These are phyloP conservation scores for Zostera marina DNA, from an alignment of 116 monocot genomes.

Conservation along the genomic window DNA sequence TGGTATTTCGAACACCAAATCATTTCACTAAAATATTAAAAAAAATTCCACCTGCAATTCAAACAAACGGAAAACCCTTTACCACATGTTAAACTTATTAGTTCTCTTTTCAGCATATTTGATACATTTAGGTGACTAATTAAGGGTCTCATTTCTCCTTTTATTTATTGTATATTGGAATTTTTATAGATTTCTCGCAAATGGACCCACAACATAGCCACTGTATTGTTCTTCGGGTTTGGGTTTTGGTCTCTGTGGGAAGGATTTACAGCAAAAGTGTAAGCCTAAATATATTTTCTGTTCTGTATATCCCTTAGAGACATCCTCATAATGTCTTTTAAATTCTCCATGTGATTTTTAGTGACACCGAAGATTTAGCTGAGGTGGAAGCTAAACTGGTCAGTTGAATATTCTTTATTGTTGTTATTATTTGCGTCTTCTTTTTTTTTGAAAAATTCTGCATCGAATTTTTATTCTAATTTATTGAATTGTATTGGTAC, in stretches of 20 bases:
- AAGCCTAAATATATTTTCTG: constrained; percentile 1
- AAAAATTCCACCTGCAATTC: too few species aligned
- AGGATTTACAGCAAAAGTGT: constrained; percentile 70
- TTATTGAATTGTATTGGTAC: constrained; percentile 7
- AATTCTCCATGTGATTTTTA: constrained; percentile 10
- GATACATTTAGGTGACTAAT: not conserved
- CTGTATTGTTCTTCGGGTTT: constrained; percentile 73
- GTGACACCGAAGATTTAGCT: constrained; percentile 74
- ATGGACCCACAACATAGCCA: constrained; percentile 78
- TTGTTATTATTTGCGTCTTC: not conserved
- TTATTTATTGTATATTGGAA: not conserved
- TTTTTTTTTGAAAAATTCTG: too few species aligned
- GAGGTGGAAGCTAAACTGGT: constrained; percentile 93
- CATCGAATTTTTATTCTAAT: not conserved
- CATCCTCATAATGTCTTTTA: not conserved
- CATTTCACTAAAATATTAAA: too few species aligned
- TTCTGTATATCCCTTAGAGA: not conserved
- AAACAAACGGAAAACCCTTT: too few species aligned
- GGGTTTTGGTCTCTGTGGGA: constrained; percentile 95
- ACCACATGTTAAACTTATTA: not conserved
- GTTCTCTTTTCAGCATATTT: not conserved
- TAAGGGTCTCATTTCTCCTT: not conserved
- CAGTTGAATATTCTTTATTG: constrained; percentile 6
- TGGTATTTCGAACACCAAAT: too few species aligned
- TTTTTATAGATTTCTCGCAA: constrained; percentile 64